phyloP scores from a whole-genome alignment of 2,329 filamentous ascomycete species.

The Epichloe uncinata region DNA sequence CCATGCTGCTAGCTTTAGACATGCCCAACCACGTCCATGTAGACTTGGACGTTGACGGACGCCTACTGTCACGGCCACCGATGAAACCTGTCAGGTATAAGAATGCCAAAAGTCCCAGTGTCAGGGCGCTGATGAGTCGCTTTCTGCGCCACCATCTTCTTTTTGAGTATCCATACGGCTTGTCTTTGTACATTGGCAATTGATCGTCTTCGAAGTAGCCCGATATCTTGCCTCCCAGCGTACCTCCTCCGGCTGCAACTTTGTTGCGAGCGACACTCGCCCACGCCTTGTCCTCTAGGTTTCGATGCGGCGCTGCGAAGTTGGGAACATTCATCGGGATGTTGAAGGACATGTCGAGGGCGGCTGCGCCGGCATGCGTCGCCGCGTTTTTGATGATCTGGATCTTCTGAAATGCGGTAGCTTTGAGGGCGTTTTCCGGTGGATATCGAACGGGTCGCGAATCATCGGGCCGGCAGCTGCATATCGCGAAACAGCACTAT shows the following conservation, averaged over 20 bases:
- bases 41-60: slow-evolving; percentile 20
- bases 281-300: slow-evolving; percentile 55
- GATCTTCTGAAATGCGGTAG: slow-evolving; percentile 31
- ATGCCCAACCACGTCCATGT: slow-evolving; percentile 45
- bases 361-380: slow-evolving; percentile 34
- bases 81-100: slow-evolving; percentile 62
- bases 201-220: slow-evolving; percentile 45
- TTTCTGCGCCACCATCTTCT: slow-evolving; percentile 54
- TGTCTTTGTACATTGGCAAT: slow-evolving; percentile 97
- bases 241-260: slow-evolving; percentile 19
- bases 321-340: slow-evolving; percentile 58
- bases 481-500: slow-evolving; percentile 11
- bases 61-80: slow-evolving; percentile 17
- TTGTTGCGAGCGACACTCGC: slow-evolving; percentile 28
- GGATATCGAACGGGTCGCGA: slow-evolving; percentile 32
- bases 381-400: slow-evolving; percentile 32
- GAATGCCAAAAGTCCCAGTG: slow-evolving; percentile 41
- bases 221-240: slow-evolving; percentile 42
- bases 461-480: slow-evolving; percentile 22
- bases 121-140: slow-evolving; percentile 38
- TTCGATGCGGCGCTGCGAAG: slow-evolving; percentile 50
- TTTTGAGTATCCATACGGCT: slow-evolving; percentile 63
- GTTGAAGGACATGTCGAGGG: slow-evolving; percentile 49
- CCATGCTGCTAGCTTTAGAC: slow-evolving; percentile 30
- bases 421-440: slow-evolving; percentile 33